Evolutionary conservation across 805 yeast species (phyloP).

Genomic region (Wickerhamiella cacticola): DNA sequence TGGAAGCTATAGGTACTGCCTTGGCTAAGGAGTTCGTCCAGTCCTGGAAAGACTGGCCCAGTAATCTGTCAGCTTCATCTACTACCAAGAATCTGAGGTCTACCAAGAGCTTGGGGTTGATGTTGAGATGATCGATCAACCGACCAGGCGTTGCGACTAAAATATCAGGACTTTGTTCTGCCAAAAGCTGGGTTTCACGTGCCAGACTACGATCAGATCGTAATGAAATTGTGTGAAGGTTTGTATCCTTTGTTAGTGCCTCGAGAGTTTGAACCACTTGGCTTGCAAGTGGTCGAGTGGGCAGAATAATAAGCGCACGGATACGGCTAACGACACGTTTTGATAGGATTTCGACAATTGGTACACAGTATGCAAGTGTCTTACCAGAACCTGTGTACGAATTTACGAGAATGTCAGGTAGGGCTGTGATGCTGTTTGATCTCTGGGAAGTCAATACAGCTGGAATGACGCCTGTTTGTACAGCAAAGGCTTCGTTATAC

Average conservation of each 20-base stretch:
- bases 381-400: slow-evolving; percentile 96
- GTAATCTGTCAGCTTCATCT: slow-evolving; percentile 93
- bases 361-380: slow-evolving; percentile 77
- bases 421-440: slow-evolving; percentile 24
- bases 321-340: slow-evolving; percentile 56
- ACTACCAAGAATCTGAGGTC: slow-evolving; percentile 54
- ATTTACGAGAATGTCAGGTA: slow-evolving; percentile 64
- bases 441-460: slow-evolving; percentile 36
- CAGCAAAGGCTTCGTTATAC: slow-evolving; percentile 55
- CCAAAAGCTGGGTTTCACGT: slow-evolving; percentile 50
- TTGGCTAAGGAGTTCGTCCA: slow-evolving; percentile 52
- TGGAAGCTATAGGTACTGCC: slow-evolving; percentile 15
- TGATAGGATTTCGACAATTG: slow-evolving; percentile 55
- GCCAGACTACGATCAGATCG: slow-evolving; percentile 41
- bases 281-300: slow-evolving; percentile 74
- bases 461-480: slow-evolving; percentile 59
- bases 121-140: slow-evolving; percentile 45
- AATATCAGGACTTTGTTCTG: slow-evolving; percentile 27
- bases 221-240: slow-evolving; percentile 49
- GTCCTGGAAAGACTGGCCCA: slow-evolving; percentile 85
- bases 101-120: slow-evolving; percentile 41
- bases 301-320: slow-evolving; percentile 70
- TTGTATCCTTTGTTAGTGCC: slow-evolving; percentile 52
- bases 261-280: slow-evolving; percentile 66
- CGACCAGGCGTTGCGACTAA: slow-evolving; percentile 69